A percentile compares a stretch with the other conserved stretches of the same genome.
Conservation (phyloP, 306 rosid genomes). For the Casuarina glauca region DNA sequence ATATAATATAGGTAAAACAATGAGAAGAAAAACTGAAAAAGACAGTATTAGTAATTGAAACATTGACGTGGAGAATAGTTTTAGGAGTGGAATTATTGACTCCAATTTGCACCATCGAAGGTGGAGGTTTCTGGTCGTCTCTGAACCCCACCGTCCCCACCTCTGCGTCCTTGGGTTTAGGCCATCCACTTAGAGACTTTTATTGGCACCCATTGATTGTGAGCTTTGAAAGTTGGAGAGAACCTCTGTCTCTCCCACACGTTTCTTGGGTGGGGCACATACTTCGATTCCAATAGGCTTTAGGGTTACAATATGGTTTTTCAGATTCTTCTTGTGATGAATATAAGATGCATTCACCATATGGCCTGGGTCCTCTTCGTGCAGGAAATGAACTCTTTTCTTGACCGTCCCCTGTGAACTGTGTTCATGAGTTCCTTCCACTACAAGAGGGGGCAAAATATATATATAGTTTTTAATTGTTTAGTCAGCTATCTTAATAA, state of each 20-base stretch:
- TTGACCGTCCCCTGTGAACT: too few species aligned
- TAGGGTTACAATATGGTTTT: neutral
- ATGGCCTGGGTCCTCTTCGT: too few species aligned
- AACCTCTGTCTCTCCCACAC: neutral
- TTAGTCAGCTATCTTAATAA: too few species aligned
- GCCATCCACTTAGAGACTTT: constrained; percentile 47
- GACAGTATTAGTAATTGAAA: neutral
- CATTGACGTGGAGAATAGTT: neutral
- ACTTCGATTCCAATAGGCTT: neutral
- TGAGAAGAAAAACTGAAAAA: neutral
- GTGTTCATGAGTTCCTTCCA: too few species aligned
- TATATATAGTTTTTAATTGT: too few species aligned
- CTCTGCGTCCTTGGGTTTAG: constrained; percentile 16
- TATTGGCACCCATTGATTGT: constrained; percentile 22
- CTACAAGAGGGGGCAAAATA: too few species aligned
- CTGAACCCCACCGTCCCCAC: constrained; percentile 26
- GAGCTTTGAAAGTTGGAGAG: constrained; percentile 12
- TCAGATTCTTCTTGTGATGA: neutral
- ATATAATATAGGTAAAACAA: too few species aligned
- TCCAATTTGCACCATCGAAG: constrained; percentile 32
- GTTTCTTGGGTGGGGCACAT: constrained; percentile 19
- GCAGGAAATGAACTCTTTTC: too few species aligned
- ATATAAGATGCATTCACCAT: too few species aligned
- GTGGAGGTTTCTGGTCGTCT: constrained; percentile 30
- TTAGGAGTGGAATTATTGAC: constrained; percentile 32